A percentile compares a stretch with the other conserved stretches of the same genome.
These are phyloP conservation scores for Limonomyces culmigenus DNA, from an alignment of 1,284 basidiomycete genomes.

Conservation along the genomic window DNA sequence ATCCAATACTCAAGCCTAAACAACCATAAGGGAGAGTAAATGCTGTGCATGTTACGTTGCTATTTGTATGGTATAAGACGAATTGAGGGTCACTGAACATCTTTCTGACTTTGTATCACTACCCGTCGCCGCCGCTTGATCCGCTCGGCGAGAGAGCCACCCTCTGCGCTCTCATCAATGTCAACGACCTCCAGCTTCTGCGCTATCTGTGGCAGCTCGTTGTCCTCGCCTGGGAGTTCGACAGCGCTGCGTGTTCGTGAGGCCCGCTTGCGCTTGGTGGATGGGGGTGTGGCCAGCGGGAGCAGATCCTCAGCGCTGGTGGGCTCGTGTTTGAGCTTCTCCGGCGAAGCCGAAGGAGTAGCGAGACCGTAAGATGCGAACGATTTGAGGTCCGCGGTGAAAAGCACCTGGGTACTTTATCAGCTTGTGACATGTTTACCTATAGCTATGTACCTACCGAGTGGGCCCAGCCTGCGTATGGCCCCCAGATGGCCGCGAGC, in stretches of 20 bases:
- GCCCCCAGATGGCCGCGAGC: constrained; percentile 58
- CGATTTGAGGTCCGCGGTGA: constrained; percentile 34
- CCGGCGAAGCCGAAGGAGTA: constrained; percentile 9
- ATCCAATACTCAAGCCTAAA: too few relatives aligned
- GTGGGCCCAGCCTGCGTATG: constrained; percentile 86
- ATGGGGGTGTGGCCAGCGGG: constrained; percentile 6
- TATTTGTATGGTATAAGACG: too few relatives aligned
- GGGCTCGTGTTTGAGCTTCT: constrained; percentile 4
- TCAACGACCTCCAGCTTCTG: constrained; percentile 1
- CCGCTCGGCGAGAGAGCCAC: constrained; percentile 7
- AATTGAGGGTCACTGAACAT: too few relatives aligned
- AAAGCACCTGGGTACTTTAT: constrained; percentile 28
- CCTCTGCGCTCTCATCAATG: not conserved
- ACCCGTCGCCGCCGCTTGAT: constrained; percentile 8
- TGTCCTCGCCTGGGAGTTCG: not conserved
- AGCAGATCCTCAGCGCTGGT: too few relatives aligned
- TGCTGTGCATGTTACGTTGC: too few relatives aligned
- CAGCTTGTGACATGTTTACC: not conserved
- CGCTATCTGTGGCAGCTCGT: not conserved
- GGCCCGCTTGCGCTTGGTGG: constrained; percentile 4
- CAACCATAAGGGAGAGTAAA: too few relatives aligned
- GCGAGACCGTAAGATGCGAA: constrained; percentile 27
- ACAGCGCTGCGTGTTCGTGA: not conserved
- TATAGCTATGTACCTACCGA: constrained; percentile 32
- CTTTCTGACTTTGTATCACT: too few relatives aligned